phyloP scores from a whole-genome alignment of 2,329 filamentous ascomycete genomes.

The Neurospora sp. region DNA sequence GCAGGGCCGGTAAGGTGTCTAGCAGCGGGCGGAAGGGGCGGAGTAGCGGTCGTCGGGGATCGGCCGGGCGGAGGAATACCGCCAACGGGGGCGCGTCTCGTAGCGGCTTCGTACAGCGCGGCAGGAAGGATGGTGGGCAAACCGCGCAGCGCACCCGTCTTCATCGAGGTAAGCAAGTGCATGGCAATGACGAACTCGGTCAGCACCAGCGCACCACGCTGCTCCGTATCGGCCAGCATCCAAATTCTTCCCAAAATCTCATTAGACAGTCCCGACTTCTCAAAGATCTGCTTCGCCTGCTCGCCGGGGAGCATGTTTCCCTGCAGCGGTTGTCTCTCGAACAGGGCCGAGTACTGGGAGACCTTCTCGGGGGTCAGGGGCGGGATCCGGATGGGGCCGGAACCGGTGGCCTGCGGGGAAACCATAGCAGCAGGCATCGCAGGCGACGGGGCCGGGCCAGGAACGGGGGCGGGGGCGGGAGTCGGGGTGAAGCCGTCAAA shows the following conservation, averaged over 20 bases:
- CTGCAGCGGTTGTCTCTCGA: constrained; percentile 77
- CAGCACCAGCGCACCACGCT: constrained; percentile 73
- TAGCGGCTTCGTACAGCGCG: constrained; percentile 82
- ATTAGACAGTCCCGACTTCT: constrained; percentile 82
- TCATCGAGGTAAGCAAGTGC: constrained; percentile 90
- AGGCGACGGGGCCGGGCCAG: constrained; percentile 25
- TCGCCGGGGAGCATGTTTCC: constrained; percentile 70
- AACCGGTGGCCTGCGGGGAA: constrained; percentile 50
- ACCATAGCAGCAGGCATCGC: constrained; percentile 26
- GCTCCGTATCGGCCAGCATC: constrained; percentile 89
- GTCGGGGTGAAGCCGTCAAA: constrained; percentile 66
- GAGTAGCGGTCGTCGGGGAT: constrained; percentile 38
- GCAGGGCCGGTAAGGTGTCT: constrained; percentile 67
- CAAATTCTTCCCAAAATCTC: constrained; percentile 91
- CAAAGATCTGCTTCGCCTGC: constrained; percentile 87
- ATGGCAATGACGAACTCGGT: constrained; percentile 98
- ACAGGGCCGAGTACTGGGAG: constrained; percentile 77
- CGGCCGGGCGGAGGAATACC: constrained; percentile 31
- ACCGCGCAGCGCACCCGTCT: constrained; percentile 68
- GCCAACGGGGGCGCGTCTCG: constrained; percentile 49
- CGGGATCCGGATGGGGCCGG: constrained; percentile 72
- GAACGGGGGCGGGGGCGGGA: constrained; percentile 29
- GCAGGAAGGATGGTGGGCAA: constrained; percentile 75
- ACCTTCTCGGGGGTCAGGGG: constrained; percentile 83
- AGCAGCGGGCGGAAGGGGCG: constrained; percentile 60